A percentile compares a stretch with the other conserved stretches of the same genome.
These are phyloP conservation scores for Pestalotiopsis sp. DNA, from an alignment of 2,329 filamentous ascomycete genomes.

Conservation along the genomic window DNA sequence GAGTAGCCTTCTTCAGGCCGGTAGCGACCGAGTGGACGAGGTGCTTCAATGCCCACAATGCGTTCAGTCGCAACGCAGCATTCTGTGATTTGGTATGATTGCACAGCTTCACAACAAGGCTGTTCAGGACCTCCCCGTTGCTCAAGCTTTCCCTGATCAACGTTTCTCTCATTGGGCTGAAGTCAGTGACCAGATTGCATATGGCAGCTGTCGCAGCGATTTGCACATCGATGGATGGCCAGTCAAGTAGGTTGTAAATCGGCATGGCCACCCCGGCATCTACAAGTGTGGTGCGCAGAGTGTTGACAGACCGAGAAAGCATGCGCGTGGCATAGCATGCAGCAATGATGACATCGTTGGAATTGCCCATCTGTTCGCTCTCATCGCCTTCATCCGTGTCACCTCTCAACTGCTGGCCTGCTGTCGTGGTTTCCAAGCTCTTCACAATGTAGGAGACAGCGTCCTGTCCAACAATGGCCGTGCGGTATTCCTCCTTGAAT, in stretches of 20 bases:
- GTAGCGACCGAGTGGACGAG: conserved; percentile 73
- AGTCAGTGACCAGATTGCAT: conserved; percentile 82
- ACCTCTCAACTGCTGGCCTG: conserved; percentile 44
- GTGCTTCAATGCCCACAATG: conserved; percentile 93
- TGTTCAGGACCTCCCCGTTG: conserved; percentile 34
- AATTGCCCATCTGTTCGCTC: conserved; percentile 64
- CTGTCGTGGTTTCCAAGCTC: conserved; percentile 63
- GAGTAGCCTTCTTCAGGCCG: conserved; percentile 72
- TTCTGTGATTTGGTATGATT: conserved; percentile 81
- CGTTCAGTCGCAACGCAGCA: conserved; percentile 77
- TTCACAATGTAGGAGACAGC: conserved; percentile 80
- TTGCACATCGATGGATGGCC: conserved; percentile 76
- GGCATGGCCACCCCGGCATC: conserved; percentile 81
- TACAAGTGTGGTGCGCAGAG: conserved; percentile 81
- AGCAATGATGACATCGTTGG: conserved; percentile 75
- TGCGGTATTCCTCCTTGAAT: conserved; percentile 81
- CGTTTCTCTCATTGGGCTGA: conserved; percentile 86
- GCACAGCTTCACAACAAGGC: conserved; percentile 76
- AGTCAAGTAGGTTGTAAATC: conserved; percentile 72
- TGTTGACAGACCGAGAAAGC: conserved; percentile 80
- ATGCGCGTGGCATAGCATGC: conserved; percentile 82
- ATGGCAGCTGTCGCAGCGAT: conserved; percentile 83
- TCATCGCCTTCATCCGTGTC: conserved; percentile 39
- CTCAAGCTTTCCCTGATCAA: conserved; percentile 58
- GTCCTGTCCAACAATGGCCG: conserved; percentile 79